Percentiles rank a stretch among this genome's conserved stretches.
Evolutionary conservation across 2,329 filamentous ascomycete species (phyloP).

Genomic region (Kalaharituber pfeilii): DNA sequence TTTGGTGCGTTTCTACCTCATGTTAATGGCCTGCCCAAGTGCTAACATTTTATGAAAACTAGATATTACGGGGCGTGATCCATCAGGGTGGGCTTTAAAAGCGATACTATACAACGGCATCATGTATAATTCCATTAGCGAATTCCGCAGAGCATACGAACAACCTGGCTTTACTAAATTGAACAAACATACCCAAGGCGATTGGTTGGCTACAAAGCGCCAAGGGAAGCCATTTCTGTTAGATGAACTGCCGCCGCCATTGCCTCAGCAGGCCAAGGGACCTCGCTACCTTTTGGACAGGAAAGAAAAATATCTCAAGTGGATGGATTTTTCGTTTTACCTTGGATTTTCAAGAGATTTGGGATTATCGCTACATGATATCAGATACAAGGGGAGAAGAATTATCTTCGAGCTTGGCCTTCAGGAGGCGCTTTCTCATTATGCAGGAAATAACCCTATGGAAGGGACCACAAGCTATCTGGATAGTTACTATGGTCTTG

Average conservation of each 20-base stretch:
- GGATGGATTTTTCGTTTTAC: slow-evolving; percentile 39
- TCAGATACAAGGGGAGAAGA: slow-evolving; percentile 38
- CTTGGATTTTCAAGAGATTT: slow-evolving; percentile 34
- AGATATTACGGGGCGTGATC: slow-evolving; percentile 36
- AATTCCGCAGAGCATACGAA: slow-evolving; percentile 32
- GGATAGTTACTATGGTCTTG: slow-evolving; percentile 35
- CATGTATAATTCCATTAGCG: slow-evolving; percentile 36
- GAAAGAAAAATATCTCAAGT: slow-evolving; percentile 32
- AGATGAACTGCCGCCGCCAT: slow-evolving; percentile 38
- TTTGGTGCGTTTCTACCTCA: slow-evolving; percentile 11
- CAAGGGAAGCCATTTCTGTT: slow-evolving; percentile 28
- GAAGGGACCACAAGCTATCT: slow-evolving; percentile 33
- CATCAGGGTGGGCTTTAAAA: slow-evolving; percentile 34
- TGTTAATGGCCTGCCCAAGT: not conserved
- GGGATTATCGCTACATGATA: slow-evolving; percentile 35
- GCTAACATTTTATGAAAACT: slow-evolving; percentile 23
- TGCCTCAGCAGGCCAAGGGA: slow-evolving; percentile 31
- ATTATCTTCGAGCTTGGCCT: slow-evolving; percentile 40
- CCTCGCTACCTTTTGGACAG: slow-evolving; percentile 31
- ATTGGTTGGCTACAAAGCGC: slow-evolving; percentile 32
- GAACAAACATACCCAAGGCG: slow-evolving; percentile 33
- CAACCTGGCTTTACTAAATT: slow-evolving; percentile 33
- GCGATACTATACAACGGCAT: slow-evolving; percentile 39
- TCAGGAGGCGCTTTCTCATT: slow-evolving; percentile 39
- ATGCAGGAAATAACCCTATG: slow-evolving; percentile 34